Base-by-base conservation (phyloP, 176 grass and related monocot genomes). In the Guadua angustifolia region DNA sequence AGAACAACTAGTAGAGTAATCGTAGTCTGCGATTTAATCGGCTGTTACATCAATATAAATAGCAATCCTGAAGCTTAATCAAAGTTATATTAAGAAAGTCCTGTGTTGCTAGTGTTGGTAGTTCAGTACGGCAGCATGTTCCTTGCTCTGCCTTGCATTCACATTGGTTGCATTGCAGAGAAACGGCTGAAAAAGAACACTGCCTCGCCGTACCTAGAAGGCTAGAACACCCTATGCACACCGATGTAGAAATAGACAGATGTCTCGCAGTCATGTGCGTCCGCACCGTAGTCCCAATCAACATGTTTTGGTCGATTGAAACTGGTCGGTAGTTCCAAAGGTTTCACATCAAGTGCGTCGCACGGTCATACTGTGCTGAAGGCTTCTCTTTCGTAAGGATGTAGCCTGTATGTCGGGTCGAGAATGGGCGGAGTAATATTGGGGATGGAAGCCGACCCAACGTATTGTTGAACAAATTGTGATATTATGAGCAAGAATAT, bases 31-130 rank as follows among this genome's bases (percentile, higher is more conserved):
- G 49, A 74, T 56, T 2, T 38, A 55, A 56, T 56, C 51, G 22
- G 73, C 33, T 58, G 51, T 75, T 51, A 22, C 51, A 2, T 75
- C 73, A 39, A 22, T 57, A 75, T 75, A 75, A 14, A 57, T 57
- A 57, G 50, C 57, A 12, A 59, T 2, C n/a, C 9, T 59, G n/a
- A 59, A 59, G 57, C n/a, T 8, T 25, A 59, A 24, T 12, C n/a
- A 24, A 25, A 59, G 9, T 9, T 9, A 24, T n/a, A 9, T 9
- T 59, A 59, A 59, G 4, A 4, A 35, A 19, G 33, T 75, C 51
- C 8, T 22, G 51, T 22, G 73, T 36, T 57, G 18, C 33, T 39
- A 21, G 5, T n/a, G 47, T 16, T 17, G 2, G 47, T 36, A 36
- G 45, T 26, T 49, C 47, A 73, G 71, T 19, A 19, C 73, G 17